Percentiles rank a stretch among this genome's conserved stretches.
These are phyloP conservation scores for Incumbomyces lentus DNA, from an alignment of 2,329 filamentous ascomycete species.

Conservation along the genomic window DNA sequence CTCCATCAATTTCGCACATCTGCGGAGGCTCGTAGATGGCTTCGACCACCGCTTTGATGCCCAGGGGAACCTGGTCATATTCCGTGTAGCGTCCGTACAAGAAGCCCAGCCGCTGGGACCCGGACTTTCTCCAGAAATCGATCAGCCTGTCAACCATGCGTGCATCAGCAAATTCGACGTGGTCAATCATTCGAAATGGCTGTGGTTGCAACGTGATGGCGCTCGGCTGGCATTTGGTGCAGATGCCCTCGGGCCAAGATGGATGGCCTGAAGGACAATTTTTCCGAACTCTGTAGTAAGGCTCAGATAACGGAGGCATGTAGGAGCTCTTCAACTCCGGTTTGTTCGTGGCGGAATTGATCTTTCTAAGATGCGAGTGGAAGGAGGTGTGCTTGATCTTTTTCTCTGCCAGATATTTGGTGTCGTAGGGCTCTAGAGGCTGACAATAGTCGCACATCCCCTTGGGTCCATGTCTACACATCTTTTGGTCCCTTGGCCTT, in stretches of 20 bases:
- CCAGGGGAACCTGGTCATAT: slow-evolving; percentile 84
- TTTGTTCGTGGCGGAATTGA: slow-evolving; percentile 94
- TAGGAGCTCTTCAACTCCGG: slow-evolving; percentile 88
- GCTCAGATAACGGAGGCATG: slow-evolving; percentile 88
- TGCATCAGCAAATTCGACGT: slow-evolving; percentile 87
- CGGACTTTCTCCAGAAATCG: slow-evolving; percentile 81
- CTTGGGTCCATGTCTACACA: slow-evolving; percentile 93
- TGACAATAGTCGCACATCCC: slow-evolving; percentile 99
- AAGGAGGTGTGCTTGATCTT: slow-evolving; percentile 99
- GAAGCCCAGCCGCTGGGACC: slow-evolving; percentile 74
- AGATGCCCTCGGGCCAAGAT: slow-evolving; percentile 90
- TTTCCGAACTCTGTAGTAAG: slow-evolving; percentile 77
- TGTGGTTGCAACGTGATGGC: slow-evolving; percentile 93
- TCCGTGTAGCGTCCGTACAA: slow-evolving; percentile 85
- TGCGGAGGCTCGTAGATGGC: slow-evolving; percentile 96
- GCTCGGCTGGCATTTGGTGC: slow-evolving; percentile 94
- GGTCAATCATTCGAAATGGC: slow-evolving; percentile 91
- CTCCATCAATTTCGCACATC: slow-evolving; percentile 74
- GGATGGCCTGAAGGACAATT: slow-evolving; percentile 90
- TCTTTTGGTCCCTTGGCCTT: slow-evolving; percentile 61
- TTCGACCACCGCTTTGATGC: slow-evolving; percentile 90
- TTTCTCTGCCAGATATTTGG: slow-evolving; percentile 81
- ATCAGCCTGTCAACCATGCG: slow-evolving; percentile 80
- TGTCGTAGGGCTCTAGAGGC: slow-evolving; percentile 85
- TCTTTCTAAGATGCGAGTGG: slow-evolving; percentile 85